phyloP scores from a whole-genome alignment of 2,329 filamentous ascomycete species.

The Tolypocladium inflatum region DNA sequence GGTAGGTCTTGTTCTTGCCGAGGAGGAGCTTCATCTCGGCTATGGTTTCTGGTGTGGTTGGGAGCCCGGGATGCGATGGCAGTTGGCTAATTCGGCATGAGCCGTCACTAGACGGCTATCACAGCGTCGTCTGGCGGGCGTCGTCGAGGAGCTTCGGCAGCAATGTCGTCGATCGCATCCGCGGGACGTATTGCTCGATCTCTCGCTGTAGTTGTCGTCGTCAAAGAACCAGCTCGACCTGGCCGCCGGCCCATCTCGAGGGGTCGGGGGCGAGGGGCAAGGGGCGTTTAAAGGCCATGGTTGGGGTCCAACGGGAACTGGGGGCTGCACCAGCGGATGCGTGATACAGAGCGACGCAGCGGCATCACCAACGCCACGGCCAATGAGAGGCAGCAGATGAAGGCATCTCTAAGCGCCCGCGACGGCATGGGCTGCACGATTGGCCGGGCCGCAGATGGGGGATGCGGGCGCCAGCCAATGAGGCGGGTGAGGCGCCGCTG shows the following conservation, averaged over 20 bases:
- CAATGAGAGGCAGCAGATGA: slow-evolving; percentile 14
- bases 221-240: not conserved
- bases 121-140: not conserved
- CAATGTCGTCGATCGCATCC: not conserved
- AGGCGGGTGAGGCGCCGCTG: not conserved
- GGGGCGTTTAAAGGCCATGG: slow-evolving; percentile 15
- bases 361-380: slow-evolving; percentile 6
- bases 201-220: not conserved
- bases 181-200: not conserved
- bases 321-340: not conserved
- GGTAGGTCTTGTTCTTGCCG: slow-evolving; percentile 26
- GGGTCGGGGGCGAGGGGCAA: slow-evolving; percentile 7
- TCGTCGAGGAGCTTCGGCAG: not conserved
- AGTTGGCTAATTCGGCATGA: not conserved
- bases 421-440: slow-evolving; percentile 14
- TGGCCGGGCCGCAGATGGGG: slow-evolving; percentile 13
- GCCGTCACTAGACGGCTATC: too few species aligned
- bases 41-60: not conserved
- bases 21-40: slow-evolving; percentile 13
- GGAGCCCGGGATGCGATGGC: not conserved
- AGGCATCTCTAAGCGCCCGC: slow-evolving; percentile 21
- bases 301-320: not conserved
- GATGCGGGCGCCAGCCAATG: slow-evolving; percentile 14
- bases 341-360: slow-evolving; percentile 5
- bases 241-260: not conserved